Conservation (phyloP, 257 asterid species). For the Verbascum thapsus region DNA sequence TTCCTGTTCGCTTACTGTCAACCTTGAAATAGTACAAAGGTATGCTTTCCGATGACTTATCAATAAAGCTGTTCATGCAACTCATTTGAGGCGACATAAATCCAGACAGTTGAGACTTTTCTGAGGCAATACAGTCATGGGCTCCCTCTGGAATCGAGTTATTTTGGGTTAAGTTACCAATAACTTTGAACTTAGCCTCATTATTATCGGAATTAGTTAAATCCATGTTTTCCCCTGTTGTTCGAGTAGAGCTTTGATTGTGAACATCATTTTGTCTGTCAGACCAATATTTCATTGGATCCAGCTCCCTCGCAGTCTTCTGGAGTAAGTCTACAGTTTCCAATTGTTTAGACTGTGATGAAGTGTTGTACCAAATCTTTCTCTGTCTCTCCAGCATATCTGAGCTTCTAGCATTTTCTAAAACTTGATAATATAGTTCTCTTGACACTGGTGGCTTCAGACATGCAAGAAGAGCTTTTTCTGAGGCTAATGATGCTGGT, state of each 20-base stretch:
- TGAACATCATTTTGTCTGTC: slow-evolving; percentile 56
- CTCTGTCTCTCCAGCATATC: slow-evolving; percentile 98
- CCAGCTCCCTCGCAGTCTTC: slow-evolving; percentile 72
- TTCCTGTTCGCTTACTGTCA: slow-evolving; percentile 59
- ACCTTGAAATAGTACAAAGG: slow-evolving; percentile 90
- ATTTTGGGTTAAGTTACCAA: slow-evolving; percentile 56
- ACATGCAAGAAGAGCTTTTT: slow-evolving; percentile 76
- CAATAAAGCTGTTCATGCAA: slow-evolving; percentile 85
- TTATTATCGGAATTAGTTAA: slow-evolving; percentile 45
- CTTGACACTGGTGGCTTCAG: slow-evolving; percentile 84
- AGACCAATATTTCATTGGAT: slow-evolving; percentile 66
- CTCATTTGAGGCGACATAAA: slow-evolving; percentile 94
- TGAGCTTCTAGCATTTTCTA: slow-evolving; percentile 84
- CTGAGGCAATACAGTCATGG: slow-evolving; percentile 66
- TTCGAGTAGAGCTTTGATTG: slow-evolving; percentile 39
- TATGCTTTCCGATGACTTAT: slow-evolving; percentile 87
- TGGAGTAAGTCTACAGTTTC: slow-evolving; percentile 72
- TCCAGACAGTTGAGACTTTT: slow-evolving; percentile 89
- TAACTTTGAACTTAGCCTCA: slow-evolving; percentile 53
- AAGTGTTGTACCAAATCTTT: slow-evolving; percentile 89
- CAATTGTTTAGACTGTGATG: slow-evolving; percentile 71
- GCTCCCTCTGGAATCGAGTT: slow-evolving; percentile 49
- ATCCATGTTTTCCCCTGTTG: slow-evolving; percentile 40
- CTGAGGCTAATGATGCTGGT: slow-evolving; percentile 94
- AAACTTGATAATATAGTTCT: slow-evolving; percentile 69